Evolutionary conservation across 345 rosid genomes (phyloP), one percentile per base, ranked within the genome.

Genomic region (Pugionium dolabratum): DNA sequence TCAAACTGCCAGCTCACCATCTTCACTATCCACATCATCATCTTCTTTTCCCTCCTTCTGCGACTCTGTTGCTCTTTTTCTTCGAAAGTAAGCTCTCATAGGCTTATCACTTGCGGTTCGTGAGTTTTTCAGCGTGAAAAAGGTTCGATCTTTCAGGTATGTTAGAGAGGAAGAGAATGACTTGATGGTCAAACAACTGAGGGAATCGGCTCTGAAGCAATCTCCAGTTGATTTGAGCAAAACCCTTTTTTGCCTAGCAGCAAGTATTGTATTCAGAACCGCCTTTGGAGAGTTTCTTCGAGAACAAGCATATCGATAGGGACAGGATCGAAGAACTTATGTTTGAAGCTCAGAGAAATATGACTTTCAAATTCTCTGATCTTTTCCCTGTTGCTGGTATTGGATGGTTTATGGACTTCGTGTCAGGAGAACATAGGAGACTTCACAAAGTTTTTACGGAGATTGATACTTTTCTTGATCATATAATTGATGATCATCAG

Each of bases 131-230:
- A 66, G 10, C 67, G 0, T 9, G 26, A 65, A 51, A 36, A 65
- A 60, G 8, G 60, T 66, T 2, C 42, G 5, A 5, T 73, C 77
- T 6, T 73, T 66, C n/a, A 59, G 50, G 56, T 43, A 58, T 55
- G 37, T 73, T 18, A 73, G 77, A 40, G 72, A 66, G 50, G 62
- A 73, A 66, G 72, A 73, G 28, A 58, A 18, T 51, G 30, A 58
- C n/a, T 66, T 66, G 62, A 10, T 73, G 67, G 2, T 73, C 67
- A 66, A 66, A 55, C 29, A 44, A 53, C 34, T 73, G 3, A 42
- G n/a, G 7, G 56, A 58, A 37, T 43, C 32, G 1, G 72, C 72
- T 49, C 59, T 47, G 39, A 66, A 41, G 40, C 64, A 42, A 3
- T 39, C 76, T n/a, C 71, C 71, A 0, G 71, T 72, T 30, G 45